Evolutionary conservation across 1,139 yeast species (phyloP), one percentile per base, ranked within the genome.

Genomic region (Sugiyamaella pinicola): DNA sequence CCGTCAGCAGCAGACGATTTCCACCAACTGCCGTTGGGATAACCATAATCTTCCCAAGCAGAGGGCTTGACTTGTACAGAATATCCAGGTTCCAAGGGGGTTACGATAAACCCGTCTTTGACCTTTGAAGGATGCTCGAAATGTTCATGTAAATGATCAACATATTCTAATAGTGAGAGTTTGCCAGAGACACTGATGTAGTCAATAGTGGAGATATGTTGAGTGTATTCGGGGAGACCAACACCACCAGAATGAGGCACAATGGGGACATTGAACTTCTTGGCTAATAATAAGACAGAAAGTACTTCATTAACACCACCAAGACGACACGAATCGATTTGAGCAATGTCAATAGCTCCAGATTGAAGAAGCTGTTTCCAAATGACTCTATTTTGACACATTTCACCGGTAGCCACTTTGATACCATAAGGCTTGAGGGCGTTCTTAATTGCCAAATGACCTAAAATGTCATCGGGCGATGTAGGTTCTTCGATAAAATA

Each of bases 191-290:
- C 72, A 17, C 64, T 56, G 39, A 72, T 54, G 56, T 71, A 72
- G 59, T 73, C 74, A 49, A 73, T 71, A n/a, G 73, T 71, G 33
- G 74, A 62, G 46, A 72, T 60, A 58, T 72, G 76, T 46, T 69
- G 73, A 12, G 76, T 72, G 56, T 72, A 68, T 58, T 72, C 75
- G 3, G 75, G 74, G 28, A 72, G 64, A 3, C 76, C 76, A 55
- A 73, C 73, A 10, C 75, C 76, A 28, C 76, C 76, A 53, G 73
- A 70, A 54, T 72, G 76, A 18, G 76, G 75, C 8, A 72, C 74
- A 48, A 73, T 70, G 22, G 74, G 75, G 21, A 72, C 65, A 22
- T 60, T 60, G 58, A 64, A 72, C 58, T 72, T 72, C 60, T 69
- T 67, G 28, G 76, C 75, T 66, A 72, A 61, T 40, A 72, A 58